Conservation (phyloP, 2,329 filamentous ascomycete species). For the Pseudogymnoascus sp. region DNA sequence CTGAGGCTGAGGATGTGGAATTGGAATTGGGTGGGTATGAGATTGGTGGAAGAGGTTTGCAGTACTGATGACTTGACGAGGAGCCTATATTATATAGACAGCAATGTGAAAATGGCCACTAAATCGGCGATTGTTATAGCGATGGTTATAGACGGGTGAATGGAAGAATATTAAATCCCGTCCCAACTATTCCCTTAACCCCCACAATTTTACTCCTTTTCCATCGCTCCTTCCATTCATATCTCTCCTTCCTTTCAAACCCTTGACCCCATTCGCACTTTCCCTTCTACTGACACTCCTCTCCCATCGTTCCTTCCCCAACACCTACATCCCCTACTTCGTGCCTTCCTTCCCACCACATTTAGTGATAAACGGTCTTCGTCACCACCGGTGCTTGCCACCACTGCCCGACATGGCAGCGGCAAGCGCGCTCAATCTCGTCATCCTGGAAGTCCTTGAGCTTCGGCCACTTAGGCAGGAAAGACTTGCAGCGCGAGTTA, state of each 20-base stretch:
- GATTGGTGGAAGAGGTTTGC: no score
- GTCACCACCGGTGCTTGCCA: constrained; percentile 3
- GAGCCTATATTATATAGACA: not conserved
- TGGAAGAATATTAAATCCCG: not conserved
- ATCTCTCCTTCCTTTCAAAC: not conserved
- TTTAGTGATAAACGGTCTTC: not conserved
- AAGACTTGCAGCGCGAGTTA: not conserved
- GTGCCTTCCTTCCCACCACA: not conserved
- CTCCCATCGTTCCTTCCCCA: not conserved
- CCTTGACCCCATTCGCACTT: not conserved
- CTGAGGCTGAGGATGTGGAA: not conserved
- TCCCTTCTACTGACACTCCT: not conserved
- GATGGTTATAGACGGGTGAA: not conserved
- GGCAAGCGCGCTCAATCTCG: not conserved
- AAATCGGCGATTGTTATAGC: not conserved
- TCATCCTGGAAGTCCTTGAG: constrained; percentile 6
- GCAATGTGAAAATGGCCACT: not conserved
- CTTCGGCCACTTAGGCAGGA: not conserved
- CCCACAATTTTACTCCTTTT: not conserved
- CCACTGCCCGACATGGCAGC: constrained; percentile 1
- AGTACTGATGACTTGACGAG: not conserved
- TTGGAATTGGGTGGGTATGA: not conserved
- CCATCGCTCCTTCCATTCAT: not conserved
- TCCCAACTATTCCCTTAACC: not conserved
- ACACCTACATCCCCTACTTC: no score